These are phyloP conservation scores for Verticillium albo-atrum DNA, from an alignment of 2,329 filamentous ascomycete genomes.

Conservation along the genomic window DNA sequence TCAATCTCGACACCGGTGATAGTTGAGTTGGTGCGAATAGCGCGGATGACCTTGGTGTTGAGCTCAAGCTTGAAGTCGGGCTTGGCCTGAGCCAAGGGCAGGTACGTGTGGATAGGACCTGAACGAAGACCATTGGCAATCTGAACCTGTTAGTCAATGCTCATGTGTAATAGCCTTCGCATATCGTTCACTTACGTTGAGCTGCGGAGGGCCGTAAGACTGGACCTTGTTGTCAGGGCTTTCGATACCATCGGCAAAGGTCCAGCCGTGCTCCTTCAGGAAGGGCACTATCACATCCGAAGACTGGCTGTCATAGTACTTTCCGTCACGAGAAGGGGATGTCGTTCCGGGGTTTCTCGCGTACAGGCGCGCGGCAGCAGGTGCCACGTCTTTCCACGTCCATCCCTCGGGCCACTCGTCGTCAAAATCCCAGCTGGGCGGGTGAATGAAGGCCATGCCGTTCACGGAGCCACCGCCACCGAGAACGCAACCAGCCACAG, in stretches of 20 bases:
- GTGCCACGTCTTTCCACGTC: constrained; percentile 19
- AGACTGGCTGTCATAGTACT: constrained; percentile 10
- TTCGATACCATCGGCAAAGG: constrained; percentile 10
- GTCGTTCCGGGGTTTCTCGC: constrained; percentile 20
- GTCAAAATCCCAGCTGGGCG: constrained; percentile 24
- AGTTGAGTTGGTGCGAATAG: constrained; percentile 20
- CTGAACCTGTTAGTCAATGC: constrained; percentile 1
- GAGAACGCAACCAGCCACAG: constrained; percentile 29
- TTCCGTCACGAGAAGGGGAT: constrained; percentile 18
- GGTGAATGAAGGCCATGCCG: constrained; percentile 25
- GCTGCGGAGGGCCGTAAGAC: constrained; percentile 11
- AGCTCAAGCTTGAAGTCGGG: constrained; percentile 31
- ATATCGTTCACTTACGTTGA: constrained; percentile 5
- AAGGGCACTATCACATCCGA: constrained; percentile 9
- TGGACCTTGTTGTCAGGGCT: constrained; percentile 11
- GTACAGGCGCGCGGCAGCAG: constrained; percentile 20
- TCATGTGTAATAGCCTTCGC: not conserved
- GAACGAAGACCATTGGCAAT: constrained; percentile 14
- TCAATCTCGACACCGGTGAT: constrained; percentile 26
- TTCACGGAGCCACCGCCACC: constrained; percentile 30
- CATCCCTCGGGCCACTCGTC: constrained; percentile 24
- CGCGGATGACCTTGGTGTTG: constrained; percentile 15
- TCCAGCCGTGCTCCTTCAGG: constrained; percentile 11
- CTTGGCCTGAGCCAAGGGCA: constrained; percentile 25
- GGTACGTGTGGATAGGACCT: constrained; percentile 27